Evolutionary conservation across 2,329 filamentous ascomycete genomes (phyloP).

Genomic region (Juglanconis sp.): DNA sequence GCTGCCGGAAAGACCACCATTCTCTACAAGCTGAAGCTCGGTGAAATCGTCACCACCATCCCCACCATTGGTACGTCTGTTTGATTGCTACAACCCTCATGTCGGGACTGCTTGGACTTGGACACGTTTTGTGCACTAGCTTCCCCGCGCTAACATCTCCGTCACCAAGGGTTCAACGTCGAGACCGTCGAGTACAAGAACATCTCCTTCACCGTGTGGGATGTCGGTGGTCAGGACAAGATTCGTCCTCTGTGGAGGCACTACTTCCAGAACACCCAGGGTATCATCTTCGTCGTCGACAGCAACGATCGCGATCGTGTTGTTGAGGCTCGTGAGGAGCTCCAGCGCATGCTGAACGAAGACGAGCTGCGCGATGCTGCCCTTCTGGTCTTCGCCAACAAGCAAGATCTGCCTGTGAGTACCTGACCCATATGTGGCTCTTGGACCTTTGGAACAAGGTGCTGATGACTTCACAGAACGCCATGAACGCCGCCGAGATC

Average conservation of each 20-base stretch:
- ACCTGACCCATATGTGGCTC: constrained; percentile 11
- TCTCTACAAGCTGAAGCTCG: constrained; percentile 99
- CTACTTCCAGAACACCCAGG: constrained; percentile 99
- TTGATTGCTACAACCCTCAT: background rate
- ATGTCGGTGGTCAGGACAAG: constrained; percentile 99
- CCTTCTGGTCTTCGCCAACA: constrained; percentile 98
- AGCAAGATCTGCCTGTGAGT: constrained; percentile 96
- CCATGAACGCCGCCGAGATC: constrained; percentile 99
- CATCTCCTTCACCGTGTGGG: constrained; percentile 99
- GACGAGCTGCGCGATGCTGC: constrained; percentile 97
- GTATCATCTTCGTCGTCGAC: constrained; percentile 99
- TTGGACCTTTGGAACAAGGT: background rate
- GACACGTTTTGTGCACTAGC: background rate
- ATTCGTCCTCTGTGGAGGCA: constrained; percentile 99
- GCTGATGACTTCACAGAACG: constrained; percentile 64
- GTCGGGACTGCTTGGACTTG: background rate
- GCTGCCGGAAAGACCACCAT: constrained; percentile 99
- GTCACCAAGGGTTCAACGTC: constrained; percentile 84
- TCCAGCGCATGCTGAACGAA: constrained; percentile 98
- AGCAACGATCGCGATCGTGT: constrained; percentile 98
- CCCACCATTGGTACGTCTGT: constrained; percentile 81
- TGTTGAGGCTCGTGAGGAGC: constrained; percentile 91
- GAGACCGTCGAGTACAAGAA: constrained; percentile 99
- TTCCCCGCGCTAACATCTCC: constrained; percentile 22
- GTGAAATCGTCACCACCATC: constrained; percentile 98